These are phyloP conservation scores for Bruguiera parviflora DNA, from an alignment of 345 rosid species.

Conservation along the genomic window DNA sequence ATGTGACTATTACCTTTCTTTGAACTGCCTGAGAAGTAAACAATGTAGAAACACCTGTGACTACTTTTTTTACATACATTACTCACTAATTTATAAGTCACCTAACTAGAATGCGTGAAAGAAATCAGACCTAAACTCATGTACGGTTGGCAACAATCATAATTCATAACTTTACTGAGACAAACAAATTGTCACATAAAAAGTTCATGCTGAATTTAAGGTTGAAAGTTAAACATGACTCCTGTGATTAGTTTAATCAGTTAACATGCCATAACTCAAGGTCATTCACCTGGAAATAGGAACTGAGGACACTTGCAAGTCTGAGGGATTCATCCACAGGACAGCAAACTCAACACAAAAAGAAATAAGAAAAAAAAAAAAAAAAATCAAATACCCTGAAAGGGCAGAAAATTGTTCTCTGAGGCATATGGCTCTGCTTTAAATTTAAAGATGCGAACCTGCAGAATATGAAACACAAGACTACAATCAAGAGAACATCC, in stretches of 20 bases:
- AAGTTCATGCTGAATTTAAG: neutral
- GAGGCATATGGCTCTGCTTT: conserved; percentile 66
- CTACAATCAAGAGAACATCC: neutral
- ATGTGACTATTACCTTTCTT: conserved; percentile 67
- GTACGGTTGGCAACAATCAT: neutral
- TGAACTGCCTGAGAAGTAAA: conserved; percentile 46
- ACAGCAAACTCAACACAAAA: no score
- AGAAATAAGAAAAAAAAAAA: no score
- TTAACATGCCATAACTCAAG: no score
- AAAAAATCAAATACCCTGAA: conserved; percentile 43
- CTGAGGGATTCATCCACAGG: no score
- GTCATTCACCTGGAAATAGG: no score
- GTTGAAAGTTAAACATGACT: neutral
- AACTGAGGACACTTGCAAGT: no score
- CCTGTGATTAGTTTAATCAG: neutral
- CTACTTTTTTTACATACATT: neutral
- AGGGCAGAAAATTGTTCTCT: conserved; percentile 57
- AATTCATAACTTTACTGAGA: neutral
- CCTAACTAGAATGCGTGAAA: neutral
- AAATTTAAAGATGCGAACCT: conserved; percentile 75
- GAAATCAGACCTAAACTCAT: neutral
- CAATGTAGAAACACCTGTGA: neutral
- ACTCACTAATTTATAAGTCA: neutral
- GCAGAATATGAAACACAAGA: conserved; percentile 16
- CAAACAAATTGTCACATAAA: neutral